Evolutionary conservation across 768 basidiomycete species (phyloP), one percentile per base, ranked within the genome.

Genomic region (Termitomyces sp.): DNA sequence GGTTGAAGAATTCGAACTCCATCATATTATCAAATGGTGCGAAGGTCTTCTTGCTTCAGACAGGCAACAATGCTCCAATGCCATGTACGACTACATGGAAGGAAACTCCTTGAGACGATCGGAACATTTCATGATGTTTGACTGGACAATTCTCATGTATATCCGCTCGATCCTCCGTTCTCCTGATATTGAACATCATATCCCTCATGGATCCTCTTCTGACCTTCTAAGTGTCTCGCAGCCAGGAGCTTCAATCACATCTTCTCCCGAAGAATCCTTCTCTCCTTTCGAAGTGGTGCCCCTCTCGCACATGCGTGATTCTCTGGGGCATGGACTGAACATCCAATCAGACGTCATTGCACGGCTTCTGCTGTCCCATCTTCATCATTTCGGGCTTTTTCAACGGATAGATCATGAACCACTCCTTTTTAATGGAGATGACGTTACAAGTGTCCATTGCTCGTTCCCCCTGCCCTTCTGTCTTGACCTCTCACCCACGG

Each of bases 401-500:
- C 76, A 80, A 36, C 73, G 80, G 20, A 48, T 74, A 18, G 83
- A 85, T 57, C 57, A 57, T n/a, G 62, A 63, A 6, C 43, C 62
- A 16, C 60, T 57, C 13, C 72, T 80, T 36, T 76, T 82, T 62
- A 71, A 77, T 40, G 69, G 69, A n/a, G 62, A 72, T 18, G 42
- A 61, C 14, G 65, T 68, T 32, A 69, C 74, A 40, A 72, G 74
- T 22, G 62, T 74, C 33, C 68, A 73, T 52, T 88, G 85, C 63
- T 72, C 72, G 9, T 92, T 92, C 63, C 86, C 85, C 1, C 69
- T 93, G 20, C 89, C 91, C 1, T 69, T 88, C 10, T 82, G 86
- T 0, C 78, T 92, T 42, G 91, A 93, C 62, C 71, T 86, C 13
- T 88, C 90, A 1, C 77, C 79, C 18, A 84, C 86, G 46, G 89